Evolutionary conservation across 2,329 filamentous ascomycete genomes (phyloP).

Genomic region (Pestalotiopsis sp.): DNA sequence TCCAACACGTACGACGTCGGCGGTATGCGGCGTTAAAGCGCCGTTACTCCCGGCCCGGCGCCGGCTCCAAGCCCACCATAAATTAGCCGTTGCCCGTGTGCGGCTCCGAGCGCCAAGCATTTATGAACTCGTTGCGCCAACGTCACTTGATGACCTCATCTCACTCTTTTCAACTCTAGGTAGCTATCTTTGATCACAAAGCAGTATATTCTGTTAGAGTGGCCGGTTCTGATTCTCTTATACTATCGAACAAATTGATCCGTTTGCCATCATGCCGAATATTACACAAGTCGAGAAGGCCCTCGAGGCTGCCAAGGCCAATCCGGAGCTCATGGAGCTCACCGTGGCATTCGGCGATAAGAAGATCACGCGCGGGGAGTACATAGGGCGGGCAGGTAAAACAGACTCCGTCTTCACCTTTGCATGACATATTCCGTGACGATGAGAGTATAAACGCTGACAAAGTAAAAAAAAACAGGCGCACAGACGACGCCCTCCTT

Average conservation of each 20-base stretch:
- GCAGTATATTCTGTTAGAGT: neutral
- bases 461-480: neutral
- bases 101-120: neutral
- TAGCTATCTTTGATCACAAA: neutral
- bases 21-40: neutral
- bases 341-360: constrained; percentile 4
- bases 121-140: neutral
- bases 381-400: constrained; percentile 10
- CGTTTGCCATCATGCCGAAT: constrained; percentile 1
- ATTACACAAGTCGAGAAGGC: constrained; percentile 6
- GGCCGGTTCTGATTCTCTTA: no score
- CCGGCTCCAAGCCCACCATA: neutral
- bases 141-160: neutral
- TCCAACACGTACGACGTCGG: neutral
- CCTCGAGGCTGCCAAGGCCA: constrained; percentile 1
- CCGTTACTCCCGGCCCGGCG: neutral
- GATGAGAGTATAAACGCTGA: neutral
- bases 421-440: neutral
- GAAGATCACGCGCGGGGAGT: constrained; percentile 1
- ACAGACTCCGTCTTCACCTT: neutral
- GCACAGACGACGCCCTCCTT: neutral
- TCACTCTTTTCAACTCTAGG: neutral
- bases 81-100: neutral
- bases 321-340: constrained; percentile 7
- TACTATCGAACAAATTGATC: neutral